A percentile compares a stretch with the other conserved stretches of the same genome.
phyloP scores from a whole-genome alignment of 768 basidiomycete species.

The Mycena vulgaris region DNA sequence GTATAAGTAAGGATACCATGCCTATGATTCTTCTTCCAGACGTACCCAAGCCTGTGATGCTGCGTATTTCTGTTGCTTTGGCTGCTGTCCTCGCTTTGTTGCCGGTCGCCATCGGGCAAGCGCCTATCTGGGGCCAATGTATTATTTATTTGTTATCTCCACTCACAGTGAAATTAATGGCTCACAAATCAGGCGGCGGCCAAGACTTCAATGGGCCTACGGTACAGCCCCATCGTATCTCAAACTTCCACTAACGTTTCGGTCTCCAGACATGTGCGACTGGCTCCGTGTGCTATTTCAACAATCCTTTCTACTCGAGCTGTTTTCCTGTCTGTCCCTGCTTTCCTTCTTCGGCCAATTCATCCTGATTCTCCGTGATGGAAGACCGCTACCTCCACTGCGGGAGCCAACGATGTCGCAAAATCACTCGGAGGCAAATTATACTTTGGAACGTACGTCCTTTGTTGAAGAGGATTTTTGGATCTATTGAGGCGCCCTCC shows the following conservation, averaged over 20 bases:
- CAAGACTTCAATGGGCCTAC: conserved; percentile 18
- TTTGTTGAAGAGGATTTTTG: background rate
- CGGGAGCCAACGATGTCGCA: conserved; percentile 53
- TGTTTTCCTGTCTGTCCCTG: conserved; percentile 12
- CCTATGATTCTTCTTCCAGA: background rate
- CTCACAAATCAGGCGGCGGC: conserved; percentile 19
- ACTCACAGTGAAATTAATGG: background rate
- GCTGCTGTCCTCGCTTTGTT: conserved; percentile 3
- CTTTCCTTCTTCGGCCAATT: background rate
- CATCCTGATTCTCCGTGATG: background rate
- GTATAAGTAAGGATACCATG: background rate
- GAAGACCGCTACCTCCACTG: conserved; percentile 30
- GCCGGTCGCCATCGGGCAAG: conserved; percentile 4
- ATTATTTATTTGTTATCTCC: background rate
- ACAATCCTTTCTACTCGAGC: conserved; percentile 21
- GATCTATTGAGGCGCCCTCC: background rate
- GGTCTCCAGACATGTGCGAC: conserved; percentile 4
- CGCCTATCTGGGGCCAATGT: conserved; percentile 27
- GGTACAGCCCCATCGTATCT: background rate
- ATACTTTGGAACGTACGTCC: conserved; percentile 57
- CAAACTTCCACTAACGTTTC: too few species aligned
- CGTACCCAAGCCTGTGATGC: background rate
- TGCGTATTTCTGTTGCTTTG: background rate
- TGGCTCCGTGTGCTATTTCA: background rate
- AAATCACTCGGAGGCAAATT: conserved; percentile 54